Percentiles rank a stretch among this genome's conserved stretches.
phyloP scores from a whole-genome alignment of 495 filamentous ascomycete genomes.

The Staphylotrichum tortipilum region DNA sequence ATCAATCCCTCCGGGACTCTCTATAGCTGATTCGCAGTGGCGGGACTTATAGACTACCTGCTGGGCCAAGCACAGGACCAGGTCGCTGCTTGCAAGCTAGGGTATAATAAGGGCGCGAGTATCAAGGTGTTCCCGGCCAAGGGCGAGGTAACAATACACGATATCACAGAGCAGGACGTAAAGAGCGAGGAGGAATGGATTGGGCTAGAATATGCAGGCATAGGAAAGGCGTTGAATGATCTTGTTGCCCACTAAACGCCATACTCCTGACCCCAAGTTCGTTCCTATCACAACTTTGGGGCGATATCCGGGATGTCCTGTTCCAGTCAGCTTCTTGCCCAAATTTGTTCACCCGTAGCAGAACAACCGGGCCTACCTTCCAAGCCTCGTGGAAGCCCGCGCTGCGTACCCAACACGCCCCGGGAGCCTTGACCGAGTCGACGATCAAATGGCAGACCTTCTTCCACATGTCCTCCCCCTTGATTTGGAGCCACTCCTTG shows the following conservation, averaged over 20 bases:
- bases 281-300: too few relatives aligned
- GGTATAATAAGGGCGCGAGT: constrained; percentile 8
- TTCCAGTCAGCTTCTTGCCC: neutral
- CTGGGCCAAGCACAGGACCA: constrained; percentile 31
- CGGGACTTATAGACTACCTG: constrained; percentile 86
- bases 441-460: constrained; percentile 57
- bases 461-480: constrained; percentile 59
- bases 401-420: constrained; percentile 44
- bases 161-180: constrained; percentile 24
- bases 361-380: constrained; percentile 24
- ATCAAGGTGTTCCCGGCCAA: constrained; percentile 20
- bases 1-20: too few relatives aligned
- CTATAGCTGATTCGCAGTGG: too few relatives aligned
- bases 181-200: constrained; percentile 45
- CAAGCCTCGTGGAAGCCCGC: constrained; percentile 52
- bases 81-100: constrained; percentile 11
- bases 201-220: constrained; percentile 38
- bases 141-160: constrained; percentile 21
- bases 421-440: constrained; percentile 44
- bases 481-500: constrained; percentile 44
- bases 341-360: neutral
- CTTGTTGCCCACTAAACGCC: too few relatives aligned
- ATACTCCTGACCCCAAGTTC: too few relatives aligned
- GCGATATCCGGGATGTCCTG: constrained; percentile 12
- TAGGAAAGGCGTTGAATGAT: constrained; percentile 4